Conservation (phyloP, 1,139 yeast genomes). For the Sugiyamaella paludigena region DNA sequence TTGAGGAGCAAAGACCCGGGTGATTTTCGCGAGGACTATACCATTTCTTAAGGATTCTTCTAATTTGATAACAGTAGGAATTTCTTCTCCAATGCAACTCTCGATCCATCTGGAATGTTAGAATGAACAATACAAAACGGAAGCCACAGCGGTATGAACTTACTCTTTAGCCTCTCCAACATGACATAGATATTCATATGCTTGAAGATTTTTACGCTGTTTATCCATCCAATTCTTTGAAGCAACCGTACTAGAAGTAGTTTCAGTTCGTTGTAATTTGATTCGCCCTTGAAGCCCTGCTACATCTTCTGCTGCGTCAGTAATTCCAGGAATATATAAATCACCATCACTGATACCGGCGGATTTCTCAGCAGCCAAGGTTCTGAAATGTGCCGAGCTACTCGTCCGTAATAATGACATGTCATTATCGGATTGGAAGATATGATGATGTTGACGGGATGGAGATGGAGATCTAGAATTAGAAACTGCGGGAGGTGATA, state of each 20-base stretch:
- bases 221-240: conserved; percentile 44
- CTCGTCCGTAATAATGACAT: conserved; percentile 21
- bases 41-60: conserved; percentile 78
- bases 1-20: conserved; percentile 68
- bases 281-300: conserved; percentile 39
- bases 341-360: conserved; percentile 17
- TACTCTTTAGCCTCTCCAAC: conserved; percentile 74
- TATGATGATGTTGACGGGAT: conserved; percentile 12
- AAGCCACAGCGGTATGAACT: conserved; percentile 10
- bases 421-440: conserved; percentile 17
- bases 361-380: conserved; percentile 23
- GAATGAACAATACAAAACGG: not conserved
- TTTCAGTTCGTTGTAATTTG: conserved; percentile 36
- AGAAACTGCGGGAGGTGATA: conserved; percentile 5
- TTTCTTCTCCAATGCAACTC: conserved; percentile 48
- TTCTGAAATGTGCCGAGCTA: conserved; percentile 28
- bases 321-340: conserved; percentile 36
- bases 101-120: conserved; percentile 55
- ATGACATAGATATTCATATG: conserved; percentile 85
- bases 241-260: conserved; percentile 29
- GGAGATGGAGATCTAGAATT: conserved; percentile 23
- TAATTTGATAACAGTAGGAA: conserved; percentile 54
- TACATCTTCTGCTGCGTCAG: conserved; percentile 38
- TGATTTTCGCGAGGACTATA: conserved; percentile 74
- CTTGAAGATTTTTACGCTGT: conserved; percentile 46